phyloP scores from a whole-genome alignment of 2,329 filamentous ascomycete species.

The Pseudocercospora fijiensis region DNA sequence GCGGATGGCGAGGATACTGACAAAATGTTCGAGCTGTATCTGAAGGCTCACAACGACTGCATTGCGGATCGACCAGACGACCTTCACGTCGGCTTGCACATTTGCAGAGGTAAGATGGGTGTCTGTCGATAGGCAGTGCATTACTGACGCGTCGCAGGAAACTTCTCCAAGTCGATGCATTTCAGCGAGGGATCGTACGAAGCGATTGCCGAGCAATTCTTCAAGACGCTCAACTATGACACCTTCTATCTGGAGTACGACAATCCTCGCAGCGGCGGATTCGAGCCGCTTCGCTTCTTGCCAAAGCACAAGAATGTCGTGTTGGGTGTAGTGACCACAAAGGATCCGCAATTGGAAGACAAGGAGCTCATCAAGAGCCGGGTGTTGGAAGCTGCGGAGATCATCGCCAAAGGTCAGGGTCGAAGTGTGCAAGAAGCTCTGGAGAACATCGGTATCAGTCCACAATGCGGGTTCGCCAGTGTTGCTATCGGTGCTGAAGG shows the following conservation, averaged over 20 bases:
- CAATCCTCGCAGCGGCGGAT: constrained; percentile 41
- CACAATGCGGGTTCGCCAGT: constrained; percentile 43
- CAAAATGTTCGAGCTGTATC: constrained; percentile 39
- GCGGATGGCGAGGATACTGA: constrained; percentile 41
- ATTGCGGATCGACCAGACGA: constrained; percentile 38
- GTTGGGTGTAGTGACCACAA: constrained; percentile 42
- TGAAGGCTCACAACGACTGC: constrained; percentile 42
- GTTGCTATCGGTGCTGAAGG: constrained; percentile 40
- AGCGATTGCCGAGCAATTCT: constrained; percentile 41
- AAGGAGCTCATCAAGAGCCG: constrained; percentile 36
- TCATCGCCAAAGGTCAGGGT: constrained; percentile 42
- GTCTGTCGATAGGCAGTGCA: not conserved
- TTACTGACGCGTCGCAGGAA: constrained; percentile 28
- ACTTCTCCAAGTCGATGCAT: constrained; percentile 43
- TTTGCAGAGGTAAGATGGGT: constrained; percentile 38
- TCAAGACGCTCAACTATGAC: constrained; percentile 42
- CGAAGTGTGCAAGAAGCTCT: constrained; percentile 39
- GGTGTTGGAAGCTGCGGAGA: constrained; percentile 39
- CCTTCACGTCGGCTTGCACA: constrained; percentile 42
- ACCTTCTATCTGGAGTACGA: constrained; percentile 45
- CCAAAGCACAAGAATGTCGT: constrained; percentile 43
- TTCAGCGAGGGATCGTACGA: constrained; percentile 43
- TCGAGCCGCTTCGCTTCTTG: constrained; percentile 42
- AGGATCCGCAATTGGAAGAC: constrained; percentile 41
- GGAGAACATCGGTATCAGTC: constrained; percentile 41